These are phyloP conservation scores for Chlorella sp. DNA, from an alignment of 139 green algal genomes.

Conservation along the genomic window DNA sequence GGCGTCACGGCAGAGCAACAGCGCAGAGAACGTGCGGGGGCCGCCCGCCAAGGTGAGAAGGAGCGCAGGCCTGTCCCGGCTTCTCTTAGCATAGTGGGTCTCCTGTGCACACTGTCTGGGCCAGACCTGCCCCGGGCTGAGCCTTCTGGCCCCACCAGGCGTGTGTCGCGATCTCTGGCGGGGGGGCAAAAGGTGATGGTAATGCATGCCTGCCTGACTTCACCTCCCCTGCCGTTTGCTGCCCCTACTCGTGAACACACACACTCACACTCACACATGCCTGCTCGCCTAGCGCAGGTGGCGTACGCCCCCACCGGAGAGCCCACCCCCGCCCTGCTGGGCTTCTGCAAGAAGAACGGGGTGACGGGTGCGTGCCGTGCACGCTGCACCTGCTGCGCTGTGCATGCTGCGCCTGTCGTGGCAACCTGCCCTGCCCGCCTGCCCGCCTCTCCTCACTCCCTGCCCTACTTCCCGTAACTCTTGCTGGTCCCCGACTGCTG, in stretches of 20 bases:
- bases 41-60: slow-evolving; percentile 82
- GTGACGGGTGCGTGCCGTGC: slow-evolving; percentile 43
- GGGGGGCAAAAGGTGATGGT: too few relatives aligned
- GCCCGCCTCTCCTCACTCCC: background rate
- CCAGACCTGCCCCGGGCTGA: too few relatives aligned
- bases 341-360: slow-evolving; percentile 95
- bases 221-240: too few relatives aligned
- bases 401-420: background rate
- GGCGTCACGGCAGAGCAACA: slow-evolving; percentile 64
- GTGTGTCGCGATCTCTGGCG: too few relatives aligned
- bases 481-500: background rate
- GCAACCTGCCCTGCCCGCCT: background rate
- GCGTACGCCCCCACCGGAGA: slow-evolving; percentile 75
- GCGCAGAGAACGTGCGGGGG: slow-evolving; percentile 78
- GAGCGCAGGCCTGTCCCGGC: background rate
- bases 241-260: too few relatives aligned
- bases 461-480: background rate
- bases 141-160: background rate
- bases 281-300: slow-evolving; percentile 17
- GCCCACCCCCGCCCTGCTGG: slow-evolving; percentile 89
- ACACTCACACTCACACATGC: background rate
- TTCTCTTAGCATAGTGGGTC: too few relatives aligned
- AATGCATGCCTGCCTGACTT: too few relatives aligned
- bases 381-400: background rate
- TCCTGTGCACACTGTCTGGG: too few relatives aligned